phyloP scores from a whole-genome alignment of 2,329 filamentous ascomycete genomes.

The Sphaerulina musiva region DNA sequence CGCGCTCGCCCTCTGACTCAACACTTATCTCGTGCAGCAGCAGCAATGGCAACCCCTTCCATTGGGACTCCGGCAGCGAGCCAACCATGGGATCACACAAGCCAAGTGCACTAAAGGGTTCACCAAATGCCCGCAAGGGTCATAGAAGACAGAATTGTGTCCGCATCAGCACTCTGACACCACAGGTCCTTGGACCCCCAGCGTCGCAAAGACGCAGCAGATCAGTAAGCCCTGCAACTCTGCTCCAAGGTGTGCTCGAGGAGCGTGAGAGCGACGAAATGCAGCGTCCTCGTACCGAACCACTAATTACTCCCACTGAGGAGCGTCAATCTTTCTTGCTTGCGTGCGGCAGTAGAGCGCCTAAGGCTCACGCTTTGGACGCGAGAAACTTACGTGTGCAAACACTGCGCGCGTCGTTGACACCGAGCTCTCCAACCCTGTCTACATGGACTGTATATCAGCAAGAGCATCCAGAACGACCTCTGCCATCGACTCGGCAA shows the following conservation, averaged over 20 bases:
- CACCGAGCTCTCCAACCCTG: slow-evolving; percentile 37
- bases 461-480: slow-evolving; percentile 8
- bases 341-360: slow-evolving; percentile 4
- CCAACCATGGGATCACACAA: slow-evolving; percentile 28
- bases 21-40: slow-evolving; percentile 36
- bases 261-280: slow-evolving; percentile 29
- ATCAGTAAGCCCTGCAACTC: slow-evolving; percentile 30
- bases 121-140: slow-evolving; percentile 40
- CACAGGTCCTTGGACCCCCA: slow-evolving; percentile 38
- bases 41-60: slow-evolving; percentile 43
- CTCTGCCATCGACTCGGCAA: slow-evolving; percentile 1
- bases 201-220: slow-evolving; percentile 23
- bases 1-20: slow-evolving; percentile 37
- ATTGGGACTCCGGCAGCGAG: slow-evolving; percentile 37
- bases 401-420: slow-evolving; percentile 37
- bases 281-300: slow-evolving; percentile 10
- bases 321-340: slow-evolving; percentile 9
- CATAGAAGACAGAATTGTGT: slow-evolving; percentile 43
- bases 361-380: slow-evolving; percentile 6
- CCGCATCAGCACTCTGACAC: slow-evolving; percentile 39
- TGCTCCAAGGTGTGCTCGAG: slow-evolving; percentile 37
- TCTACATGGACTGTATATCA: slow-evolving; percentile 32
- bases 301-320: slow-evolving; percentile 1
- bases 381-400: slow-evolving; percentile 26
- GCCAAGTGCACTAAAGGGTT: slow-evolving; percentile 41